These are phyloP conservation scores for Hamamelis virginiana DNA, from an alignment of 164 flowering plant species.

Conservation along the genomic window DNA sequence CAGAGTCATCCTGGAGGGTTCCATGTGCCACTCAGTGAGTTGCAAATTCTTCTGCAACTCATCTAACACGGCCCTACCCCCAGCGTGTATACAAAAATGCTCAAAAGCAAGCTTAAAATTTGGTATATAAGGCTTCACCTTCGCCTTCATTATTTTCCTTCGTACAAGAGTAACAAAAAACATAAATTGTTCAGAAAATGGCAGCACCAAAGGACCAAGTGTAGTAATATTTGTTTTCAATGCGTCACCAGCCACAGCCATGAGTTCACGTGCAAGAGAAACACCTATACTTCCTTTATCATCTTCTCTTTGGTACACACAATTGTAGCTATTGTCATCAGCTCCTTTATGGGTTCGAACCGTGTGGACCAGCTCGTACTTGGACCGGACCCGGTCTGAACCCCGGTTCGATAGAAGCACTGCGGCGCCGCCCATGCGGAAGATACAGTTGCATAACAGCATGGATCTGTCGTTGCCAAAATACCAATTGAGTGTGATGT, in stretches of 20 bases:
- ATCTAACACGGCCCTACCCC: slow-evolving; percentile 79
- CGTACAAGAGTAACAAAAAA: slow-evolving; percentile 58
- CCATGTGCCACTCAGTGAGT: slow-evolving; percentile 81
- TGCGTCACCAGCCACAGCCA: slow-evolving; percentile 92
- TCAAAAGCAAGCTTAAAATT: slow-evolving; percentile 61
- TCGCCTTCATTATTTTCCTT: slow-evolving; percentile 46
- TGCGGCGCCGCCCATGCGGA: slow-evolving; percentile 94
- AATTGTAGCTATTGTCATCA: slow-evolving; percentile 58
- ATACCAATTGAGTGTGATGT: slow-evolving; percentile 80
- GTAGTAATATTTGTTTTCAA: slow-evolving; percentile 81
- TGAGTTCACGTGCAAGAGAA: slow-evolving; percentile 65
- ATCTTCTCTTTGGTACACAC: slow-evolving; percentile 83
- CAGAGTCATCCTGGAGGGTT: slow-evolving; percentile 85
- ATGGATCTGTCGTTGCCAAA: slow-evolving; percentile 81
- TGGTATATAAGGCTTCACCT: slow-evolving; percentile 81
- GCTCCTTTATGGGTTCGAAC: slow-evolving; percentile 84
- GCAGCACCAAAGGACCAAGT: slow-evolving; percentile 72
- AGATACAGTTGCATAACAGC: slow-evolving; percentile 81
- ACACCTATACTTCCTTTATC: slow-evolving; percentile 63
- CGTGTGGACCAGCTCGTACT: slow-evolving; percentile 69
- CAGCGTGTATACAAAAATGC: slow-evolving; percentile 79
- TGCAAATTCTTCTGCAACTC: slow-evolving; percentile 70
- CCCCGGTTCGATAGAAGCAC: slow-evolving; percentile 65
- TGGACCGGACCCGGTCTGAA: slow-evolving; percentile 49
- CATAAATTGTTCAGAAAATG: slow-evolving; percentile 66